Conservation (phyloP, 2,329 filamentous ascomycete genomes). For the Curvularia spicifera region DNA sequence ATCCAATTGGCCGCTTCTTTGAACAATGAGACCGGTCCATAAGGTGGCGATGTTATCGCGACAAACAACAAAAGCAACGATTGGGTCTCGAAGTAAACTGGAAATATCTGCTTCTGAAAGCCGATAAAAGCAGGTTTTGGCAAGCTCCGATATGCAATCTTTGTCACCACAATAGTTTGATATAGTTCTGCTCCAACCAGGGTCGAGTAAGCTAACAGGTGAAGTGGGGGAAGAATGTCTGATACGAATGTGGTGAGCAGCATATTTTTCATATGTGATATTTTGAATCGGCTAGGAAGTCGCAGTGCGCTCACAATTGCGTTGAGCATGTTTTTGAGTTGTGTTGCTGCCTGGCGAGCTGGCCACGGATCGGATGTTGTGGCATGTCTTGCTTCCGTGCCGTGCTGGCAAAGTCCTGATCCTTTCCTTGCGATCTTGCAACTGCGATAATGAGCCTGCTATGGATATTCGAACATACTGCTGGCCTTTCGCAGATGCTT, state of each 20-base stretch:
- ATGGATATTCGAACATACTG: too few species aligned
- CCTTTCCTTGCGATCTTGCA: too few species aligned
- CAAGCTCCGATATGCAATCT: slow-evolving; percentile 47
- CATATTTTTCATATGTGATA: neutral
- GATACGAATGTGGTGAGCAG: neutral
- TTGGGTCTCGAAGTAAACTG: slow-evolving; percentile 50
- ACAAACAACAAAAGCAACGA: slow-evolving; percentile 46
- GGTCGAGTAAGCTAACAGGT: slow-evolving; percentile 50
- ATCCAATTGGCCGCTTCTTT: slow-evolving; percentile 29
- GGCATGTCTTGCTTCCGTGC: neutral
- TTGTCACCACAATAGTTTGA: slow-evolving; percentile 52
- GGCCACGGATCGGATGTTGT: neutral
- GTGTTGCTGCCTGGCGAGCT: slow-evolving; percentile 12
- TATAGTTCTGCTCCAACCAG: slow-evolving; percentile 51
- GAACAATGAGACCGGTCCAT: slow-evolving; percentile 39
- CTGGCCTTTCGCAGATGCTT: too few species aligned
- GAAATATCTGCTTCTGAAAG: slow-evolving; percentile 52
- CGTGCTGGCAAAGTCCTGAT: neutral
- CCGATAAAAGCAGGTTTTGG: slow-evolving; percentile 48
- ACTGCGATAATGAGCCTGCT: too few species aligned
- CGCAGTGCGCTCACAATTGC: neutral
- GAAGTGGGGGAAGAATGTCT: slow-evolving; percentile 36
- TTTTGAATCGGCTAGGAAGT: neutral
- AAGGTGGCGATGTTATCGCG: slow-evolving; percentile 44
- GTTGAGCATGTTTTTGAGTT: neutral